Base-by-base conservation (phyloP, 2,329 filamentous ascomycete species). In the Thelonectria blattea region DNA sequence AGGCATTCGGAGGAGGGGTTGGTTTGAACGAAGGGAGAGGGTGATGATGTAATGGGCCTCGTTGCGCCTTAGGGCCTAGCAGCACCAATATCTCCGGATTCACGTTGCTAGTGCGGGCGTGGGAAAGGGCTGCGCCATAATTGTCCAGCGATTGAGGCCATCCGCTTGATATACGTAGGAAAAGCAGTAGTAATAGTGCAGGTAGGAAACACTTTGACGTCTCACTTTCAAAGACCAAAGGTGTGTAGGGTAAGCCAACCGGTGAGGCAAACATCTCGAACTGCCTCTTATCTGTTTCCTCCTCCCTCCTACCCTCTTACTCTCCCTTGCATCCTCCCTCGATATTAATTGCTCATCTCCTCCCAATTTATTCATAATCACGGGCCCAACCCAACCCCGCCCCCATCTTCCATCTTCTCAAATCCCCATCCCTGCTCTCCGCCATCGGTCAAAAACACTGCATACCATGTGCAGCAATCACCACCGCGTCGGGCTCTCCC, bases 1-100 rank as follows among this genome's bases (percentile, higher is more conserved):
- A 37, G 34, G 34, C 10, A 37, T 37, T 14, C 7, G 11, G 11
- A 15, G 12, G 12, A 15, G 34, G 34, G 34, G 34, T 15, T 37
- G 32, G 8, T n/a, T 34, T 34, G 32, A 34, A 34, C 3, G 7
- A 37, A 17, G 17, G 15, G 34, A 37, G 11, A 24, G 15, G 20
- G 58, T 30, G 58, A 51, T 68, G 65, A 66, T 68, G 65, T 67
- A 68, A 67, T 68, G 63, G 52, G 47, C 55, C 41, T 20, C 20
- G 12, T 48, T 43, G 41, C 41, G 39, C 47, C 22, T 22, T 50
- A 17, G 14, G 27, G 20, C 52, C 49, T 52, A 42, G 43, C 64
- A 55, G 49, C 58, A 52, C 58, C 55, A 49, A 12, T 34, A 15
- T 43, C 30, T 52, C 45, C 55, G 47, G 34, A 42, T 2, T 18